Conservation (phyloP, 768 basidiomycete species). For the Dacryopinax primogenitus region DNA sequence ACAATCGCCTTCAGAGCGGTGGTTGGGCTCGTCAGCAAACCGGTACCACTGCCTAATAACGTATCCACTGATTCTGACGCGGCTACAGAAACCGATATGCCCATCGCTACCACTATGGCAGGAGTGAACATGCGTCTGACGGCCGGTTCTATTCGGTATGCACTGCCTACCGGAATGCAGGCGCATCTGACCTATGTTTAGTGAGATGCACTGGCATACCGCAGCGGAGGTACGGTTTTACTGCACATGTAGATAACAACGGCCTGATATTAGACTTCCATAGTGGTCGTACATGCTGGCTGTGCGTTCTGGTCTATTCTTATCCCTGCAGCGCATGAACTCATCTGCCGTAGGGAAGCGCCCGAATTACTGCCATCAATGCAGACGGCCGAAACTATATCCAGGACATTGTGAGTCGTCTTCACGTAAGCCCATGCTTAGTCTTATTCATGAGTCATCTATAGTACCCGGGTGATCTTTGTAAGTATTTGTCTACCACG, state of each 20-base stretch:
- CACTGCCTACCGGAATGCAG: neutral
- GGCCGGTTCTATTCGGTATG: conserved; percentile 36
- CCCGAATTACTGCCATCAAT: conserved; percentile 39
- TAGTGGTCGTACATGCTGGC: conserved; percentile 36
- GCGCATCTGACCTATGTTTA: conserved; percentile 12
- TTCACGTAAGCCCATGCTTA: neutral
- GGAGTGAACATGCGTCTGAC: conserved; percentile 42
- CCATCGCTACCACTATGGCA: conserved; percentile 30
- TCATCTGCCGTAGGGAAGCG: neutral
- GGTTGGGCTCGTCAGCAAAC: conserved; percentile 58
- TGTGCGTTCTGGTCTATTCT: conserved; percentile 19
- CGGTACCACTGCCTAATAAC: conserved; percentile 22
- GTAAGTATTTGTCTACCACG: conserved; percentile 23
- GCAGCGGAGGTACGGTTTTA: conserved; percentile 33
- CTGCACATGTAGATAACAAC: too few species aligned
- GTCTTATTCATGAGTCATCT: conserved; percentile 16
- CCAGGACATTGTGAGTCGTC: conserved; percentile 39
- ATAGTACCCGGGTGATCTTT: conserved; percentile 41
- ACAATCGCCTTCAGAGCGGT: conserved; percentile 46
- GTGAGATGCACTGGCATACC: conserved; percentile 45
- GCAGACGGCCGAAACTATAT: conserved; percentile 42
- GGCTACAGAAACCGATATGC: conserved; percentile 30
- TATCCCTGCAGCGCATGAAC: conserved; percentile 12
- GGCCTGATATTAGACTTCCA: neutral
- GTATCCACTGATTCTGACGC: neutral